Conservation (phyloP, 345 rosid species). For the Eucalyptus pauciflora region DNA sequence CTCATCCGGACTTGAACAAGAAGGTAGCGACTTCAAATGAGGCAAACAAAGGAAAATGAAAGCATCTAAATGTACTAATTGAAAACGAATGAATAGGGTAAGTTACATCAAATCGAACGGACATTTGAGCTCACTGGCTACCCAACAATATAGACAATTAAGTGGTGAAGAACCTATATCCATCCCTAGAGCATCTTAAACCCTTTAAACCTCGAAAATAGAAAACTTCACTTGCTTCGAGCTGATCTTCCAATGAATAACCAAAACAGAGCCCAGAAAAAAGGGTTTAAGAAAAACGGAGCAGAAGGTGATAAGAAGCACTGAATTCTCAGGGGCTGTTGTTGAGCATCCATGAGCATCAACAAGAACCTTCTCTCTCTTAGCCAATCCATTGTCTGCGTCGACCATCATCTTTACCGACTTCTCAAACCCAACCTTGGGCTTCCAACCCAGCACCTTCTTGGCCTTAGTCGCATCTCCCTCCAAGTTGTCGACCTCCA, state of each 20-base stretch:
- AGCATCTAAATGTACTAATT: too few species aligned
- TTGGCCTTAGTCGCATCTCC: constrained; percentile 45
- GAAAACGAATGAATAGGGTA: too few species aligned
- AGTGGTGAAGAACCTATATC: not conserved
- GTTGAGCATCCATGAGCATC: constrained; percentile 67
- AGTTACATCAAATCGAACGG: too few species aligned
- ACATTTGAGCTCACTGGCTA: too few species aligned
- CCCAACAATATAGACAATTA: too few species aligned
- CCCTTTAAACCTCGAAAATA: too few species aligned
- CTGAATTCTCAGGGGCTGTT: constrained; percentile 32
- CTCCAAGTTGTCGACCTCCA: constrained; percentile 36
- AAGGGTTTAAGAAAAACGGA: not conserved
- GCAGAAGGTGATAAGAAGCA: not conserved
- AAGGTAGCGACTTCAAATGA: too few species aligned
- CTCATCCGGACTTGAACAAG: too few species aligned
- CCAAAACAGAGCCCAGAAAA: not conserved
- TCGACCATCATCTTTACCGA: constrained; percentile 87
- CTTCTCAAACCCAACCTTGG: constrained; percentile 61
- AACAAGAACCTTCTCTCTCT: constrained; percentile 82
- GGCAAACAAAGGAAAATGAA: too few species aligned
- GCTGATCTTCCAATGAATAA: too few species aligned
- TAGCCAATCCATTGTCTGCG: constrained; percentile 59
- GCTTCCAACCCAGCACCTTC: constrained; percentile 56
- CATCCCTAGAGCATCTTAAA: not conserved
- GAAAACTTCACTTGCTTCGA: too few species aligned